Evolutionary conservation across 345 rosid species (phyloP).

Genomic region (Rhodamnia argentea): DNA sequence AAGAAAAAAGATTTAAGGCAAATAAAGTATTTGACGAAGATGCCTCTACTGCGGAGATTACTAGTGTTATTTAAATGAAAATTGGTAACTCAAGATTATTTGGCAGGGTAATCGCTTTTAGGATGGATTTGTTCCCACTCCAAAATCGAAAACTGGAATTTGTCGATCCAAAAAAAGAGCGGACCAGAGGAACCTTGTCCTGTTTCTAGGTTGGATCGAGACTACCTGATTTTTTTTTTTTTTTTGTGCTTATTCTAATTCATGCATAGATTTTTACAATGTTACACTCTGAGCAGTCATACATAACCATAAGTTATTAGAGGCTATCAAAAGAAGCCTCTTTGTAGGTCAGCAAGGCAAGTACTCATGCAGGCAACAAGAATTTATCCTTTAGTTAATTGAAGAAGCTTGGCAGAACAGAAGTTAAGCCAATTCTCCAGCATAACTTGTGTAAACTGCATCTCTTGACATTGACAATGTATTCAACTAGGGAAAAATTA

Average conservation of each 20-base stretch:
- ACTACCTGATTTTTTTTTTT: fast-evolving
- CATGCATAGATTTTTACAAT: background rate
- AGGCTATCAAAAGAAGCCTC: background rate
- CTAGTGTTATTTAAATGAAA: too few relatives aligned
- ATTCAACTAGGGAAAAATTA: background rate
- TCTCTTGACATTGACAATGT: background rate
- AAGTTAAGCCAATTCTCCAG: background rate
- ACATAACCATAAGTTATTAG: background rate
- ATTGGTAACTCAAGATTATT: too few relatives aligned
- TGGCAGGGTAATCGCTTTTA: background rate
- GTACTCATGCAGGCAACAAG: background rate
- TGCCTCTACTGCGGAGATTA: too few relatives aligned
- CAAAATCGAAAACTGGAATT: fast-evolving
- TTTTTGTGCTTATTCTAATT: background rate
- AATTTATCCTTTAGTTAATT: background rate
- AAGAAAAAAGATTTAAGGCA: too few relatives aligned
- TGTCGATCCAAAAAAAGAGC: fast-evolving
- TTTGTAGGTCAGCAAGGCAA: background rate
- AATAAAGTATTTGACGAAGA: too few relatives aligned
- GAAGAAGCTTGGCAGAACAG: background rate
- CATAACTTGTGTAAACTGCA: background rate
- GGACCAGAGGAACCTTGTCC: fast-evolving
- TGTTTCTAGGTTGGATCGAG: fast-evolving
- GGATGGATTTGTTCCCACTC: fast-evolving
- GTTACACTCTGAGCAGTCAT: background rate